Base-by-base conservation (phyloP, 805 yeast species). In the Alloascoidea hylecoeti region DNA sequence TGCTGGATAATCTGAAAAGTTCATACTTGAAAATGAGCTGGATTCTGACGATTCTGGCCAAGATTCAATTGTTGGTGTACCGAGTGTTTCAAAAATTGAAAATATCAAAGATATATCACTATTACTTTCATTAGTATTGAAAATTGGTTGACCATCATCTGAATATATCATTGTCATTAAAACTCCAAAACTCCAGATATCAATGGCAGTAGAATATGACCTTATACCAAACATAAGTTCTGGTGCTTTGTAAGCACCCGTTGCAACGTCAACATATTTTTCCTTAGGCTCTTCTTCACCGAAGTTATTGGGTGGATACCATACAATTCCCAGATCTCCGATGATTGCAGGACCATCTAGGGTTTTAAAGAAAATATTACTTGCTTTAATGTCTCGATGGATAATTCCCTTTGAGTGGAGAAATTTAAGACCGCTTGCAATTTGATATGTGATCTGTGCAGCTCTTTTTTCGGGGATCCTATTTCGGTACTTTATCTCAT, bases 381-480 rank as follows among this genome's bases (percentile, higher is more conserved):
- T 84, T 1, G 92, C 86, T 54, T 92, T 92, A 46, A 83, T 74
- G 55, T 83, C 95, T 51, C 95, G 64, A 55, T 83, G 95, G 19
- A 83, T 82, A 16, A 83, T 73, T 1, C 78, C 83, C 34, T 70
- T 61, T 3, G 66, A 54, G 50, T 84, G 94, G 39, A 82, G 66
- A 50, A 72, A 80, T 28, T 61, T 55, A 17, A 83, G 56, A 2
- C 78, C 81, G 30, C 57, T 52, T 16, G 59, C 58, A 5, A 57
- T 46, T 45, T 55, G 67, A 27, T 47, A 55, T 13, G 68, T 50
- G 2, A 70, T 57, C 1, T 54, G 49, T 2, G 35, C 35, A 0
- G 55, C 48, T n/a, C 39, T 38, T 1, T 36, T 19, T 1, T 30
- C 13, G 1, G 46, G 39, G 4, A 56, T 27, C 9, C 39, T 41